Evolutionary conservation across 1,284 basidiomycete genomes (phyloP).

Genomic region (Rugosomyces carneus): DNA sequence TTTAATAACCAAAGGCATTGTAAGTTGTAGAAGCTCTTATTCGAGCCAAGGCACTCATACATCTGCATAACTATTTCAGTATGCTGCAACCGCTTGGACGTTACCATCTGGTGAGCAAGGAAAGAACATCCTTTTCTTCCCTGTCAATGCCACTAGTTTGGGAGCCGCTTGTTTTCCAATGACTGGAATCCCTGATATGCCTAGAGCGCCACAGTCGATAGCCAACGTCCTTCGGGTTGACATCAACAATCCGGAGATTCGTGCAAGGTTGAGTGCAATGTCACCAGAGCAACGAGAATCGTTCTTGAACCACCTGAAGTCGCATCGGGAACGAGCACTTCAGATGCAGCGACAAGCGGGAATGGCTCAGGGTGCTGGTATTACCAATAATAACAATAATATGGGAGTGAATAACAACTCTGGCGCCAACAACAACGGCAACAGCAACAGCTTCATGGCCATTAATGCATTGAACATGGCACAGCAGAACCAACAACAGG

Average conservation of each 20-base stretch:
- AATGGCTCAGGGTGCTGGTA: constrained; percentile 17
- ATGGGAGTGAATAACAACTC: constrained; percentile 9
- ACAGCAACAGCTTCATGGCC: background rate
- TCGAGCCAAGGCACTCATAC: background rate
- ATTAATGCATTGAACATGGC: constrained; percentile 8
- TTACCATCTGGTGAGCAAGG: constrained; percentile 36
- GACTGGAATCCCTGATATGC: constrained; percentile 49
- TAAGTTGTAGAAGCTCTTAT: constrained; percentile 23
- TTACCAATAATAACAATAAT: constrained; percentile 10
- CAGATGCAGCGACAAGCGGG: constrained; percentile 19
- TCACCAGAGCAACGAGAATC: constrained; percentile 22
- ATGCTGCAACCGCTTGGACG: constrained; percentile 49
- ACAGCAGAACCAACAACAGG: constrained; percentile 24
- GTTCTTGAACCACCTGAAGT: constrained; percentile 13
- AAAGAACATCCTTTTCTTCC: constrained; percentile 49
- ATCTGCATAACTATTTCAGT: constrained; percentile 36
- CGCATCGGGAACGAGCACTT: constrained; percentile 16
- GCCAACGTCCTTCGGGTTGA: constrained; percentile 1
- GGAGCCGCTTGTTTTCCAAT: constrained; percentile 49
- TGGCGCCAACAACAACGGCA: background rate
- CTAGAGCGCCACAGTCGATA: constrained; percentile 4
- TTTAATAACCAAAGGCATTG: constrained; percentile 37
- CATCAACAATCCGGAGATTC: constrained; percentile 14
- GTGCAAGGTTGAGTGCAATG: constrained; percentile 21
- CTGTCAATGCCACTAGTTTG: constrained; percentile 30